Base-by-base conservation (phyloP, 139 green algal genomes). In the Picochlorum sp. region DNA sequence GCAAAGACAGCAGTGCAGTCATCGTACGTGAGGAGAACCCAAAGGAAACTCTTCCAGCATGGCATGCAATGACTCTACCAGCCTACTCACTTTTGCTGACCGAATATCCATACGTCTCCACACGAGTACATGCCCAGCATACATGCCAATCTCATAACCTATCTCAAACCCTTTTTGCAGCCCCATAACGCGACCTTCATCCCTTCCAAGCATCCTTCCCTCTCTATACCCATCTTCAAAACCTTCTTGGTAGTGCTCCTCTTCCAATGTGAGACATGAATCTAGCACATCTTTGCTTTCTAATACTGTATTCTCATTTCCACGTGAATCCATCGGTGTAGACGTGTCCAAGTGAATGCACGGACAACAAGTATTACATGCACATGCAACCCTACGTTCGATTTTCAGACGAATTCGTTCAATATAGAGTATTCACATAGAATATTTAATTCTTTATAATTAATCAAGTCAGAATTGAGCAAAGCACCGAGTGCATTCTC, bases 121-220 rank as follows among this genome's bases (percentile, higher is more conserved):
- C 4, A 75, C 62, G 23, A 74, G 54, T 20, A 78, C 67, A 68
- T 62, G 80, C 4, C 82, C 84, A 44, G 65, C 63, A 54, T 91
- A 91, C 28, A 84, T 83, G n/a, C 82, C 85, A 6, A 92, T 69
- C 63, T 92, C 85, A 18, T 84, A 51, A 11, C 78, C 84, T 26
- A 92, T 80, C 44, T 91, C 78, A 69, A 80, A 90, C 28, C 85
- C 85, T 50, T 88, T 89, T 18, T 84, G 66, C n/a, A 87, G n/a
- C 4, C 85, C 85, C 7, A 91, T 64, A 15, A 80, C 71, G 2
- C 69, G 60, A 5, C 85, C 85, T 38, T 91, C 84, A 23, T 45
- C 15, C 14, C 30, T 24, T 18, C 56, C 56, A 13, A 62, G 26
- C 26, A 45, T 21, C 26, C 21, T 59, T 34, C 51, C 51, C 14